Evolutionary conservation across 331 rosid species (phyloP), one percentile per base, ranked within the genome.

Genomic region (Malus hybrid): DNA sequence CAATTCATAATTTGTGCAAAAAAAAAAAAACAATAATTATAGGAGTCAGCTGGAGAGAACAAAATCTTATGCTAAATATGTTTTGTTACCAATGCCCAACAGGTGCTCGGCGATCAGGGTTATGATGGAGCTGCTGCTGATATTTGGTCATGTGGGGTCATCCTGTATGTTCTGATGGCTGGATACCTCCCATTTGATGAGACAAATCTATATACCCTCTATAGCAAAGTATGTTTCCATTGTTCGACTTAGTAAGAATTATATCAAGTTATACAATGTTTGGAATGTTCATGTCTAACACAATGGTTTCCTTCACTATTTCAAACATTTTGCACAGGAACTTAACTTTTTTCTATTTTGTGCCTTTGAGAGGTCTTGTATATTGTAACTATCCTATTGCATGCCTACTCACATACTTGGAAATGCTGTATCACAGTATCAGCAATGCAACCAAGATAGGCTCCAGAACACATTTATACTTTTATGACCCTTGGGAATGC

Each of bases 121-220:
- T 94, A 94, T 79, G 96, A 90, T 83, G 99, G 99, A 82, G 96
- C 99, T 52, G 96, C 93, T 50, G 95, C 96, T 80, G 99, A 94
- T 86, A 82, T 94, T 73, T 94, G 99, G 99, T 94, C 99, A 65
- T 90, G 97, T 87, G 99, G 99, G 60, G 90, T 92, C 77, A 90
- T 94, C 86, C 91, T 92, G 15, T 94, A 60, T 78, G 92, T 92
- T 69, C 78, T 94, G 56, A 89, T 90, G 97, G 97, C 99, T 20
- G 99, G 97, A 60, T 85, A 85, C 90, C 99, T 92, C 80, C 97
- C 97, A 73, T 94, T 94, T 83, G 80, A 84, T 76, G 97, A 88
- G 86, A 73, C 80, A 14, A 88, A 87, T 84, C 92, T 94, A 57
- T 84, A 90, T 44, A 73, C 86, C 20, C 80, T 94, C 62, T 87